Evolutionary conservation across 768 basidiomycete genomes (phyloP).

Genomic region (Auricularia heimuer): DNA sequence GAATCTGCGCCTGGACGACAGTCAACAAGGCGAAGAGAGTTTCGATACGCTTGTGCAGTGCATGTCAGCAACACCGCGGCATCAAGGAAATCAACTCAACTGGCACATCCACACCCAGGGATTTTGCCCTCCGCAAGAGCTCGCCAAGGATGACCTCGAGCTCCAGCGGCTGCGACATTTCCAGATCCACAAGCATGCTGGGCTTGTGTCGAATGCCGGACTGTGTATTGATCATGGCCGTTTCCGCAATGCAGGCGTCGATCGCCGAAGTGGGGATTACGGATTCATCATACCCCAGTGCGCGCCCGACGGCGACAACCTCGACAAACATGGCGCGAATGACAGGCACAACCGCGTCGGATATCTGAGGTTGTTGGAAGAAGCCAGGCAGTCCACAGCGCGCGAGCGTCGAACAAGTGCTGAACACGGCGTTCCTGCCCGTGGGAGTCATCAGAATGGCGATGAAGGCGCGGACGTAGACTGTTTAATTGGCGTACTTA

Average conservation of each 20-base stretch:
- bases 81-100: conserved; percentile 27
- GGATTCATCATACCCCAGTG: conserved; percentile 37
- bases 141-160: conserved; percentile 59
- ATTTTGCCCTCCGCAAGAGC: conserved; percentile 42
- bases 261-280: conserved; percentile 39
- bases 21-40: conserved; percentile 48
- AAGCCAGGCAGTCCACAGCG: conserved; percentile 39
- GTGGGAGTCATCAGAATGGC: not conserved
- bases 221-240: conserved; percentile 27
- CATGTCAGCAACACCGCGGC: not conserved
- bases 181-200: conserved; percentile 54
- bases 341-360: conserved; percentile 35
- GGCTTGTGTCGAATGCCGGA: conserved; percentile 40
- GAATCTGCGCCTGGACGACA: conserved; percentile 53
- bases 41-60: conserved; percentile 40
- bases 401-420: conserved; percentile 42
- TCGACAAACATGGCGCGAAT: conserved; percentile 39
- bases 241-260: conserved; percentile 29
- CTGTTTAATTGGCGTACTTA: not conserved
- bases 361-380: conserved; percentile 38
- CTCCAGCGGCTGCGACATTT: conserved; percentile 49
- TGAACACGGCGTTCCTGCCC: conserved; percentile 39
- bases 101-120: conserved; percentile 33
- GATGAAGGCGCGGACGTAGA: too few relatives aligned
- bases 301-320: conserved; percentile 32